Percentiles rank a stretch among this genome's conserved stretches.
Conservation (phyloP, 306 rosid species). For the Bauhinia variegata region DNA sequence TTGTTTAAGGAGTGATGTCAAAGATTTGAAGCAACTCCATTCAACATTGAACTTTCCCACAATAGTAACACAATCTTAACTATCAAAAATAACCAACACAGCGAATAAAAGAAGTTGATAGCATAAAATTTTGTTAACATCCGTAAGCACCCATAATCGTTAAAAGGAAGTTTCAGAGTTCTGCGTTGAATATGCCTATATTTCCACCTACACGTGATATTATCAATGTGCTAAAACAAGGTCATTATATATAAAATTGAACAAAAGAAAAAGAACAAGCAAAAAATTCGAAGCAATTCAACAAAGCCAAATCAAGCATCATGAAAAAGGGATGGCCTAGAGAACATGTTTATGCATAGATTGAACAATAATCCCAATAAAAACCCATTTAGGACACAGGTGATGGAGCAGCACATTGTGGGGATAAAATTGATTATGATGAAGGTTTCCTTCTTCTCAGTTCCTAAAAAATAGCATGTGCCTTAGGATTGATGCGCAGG, state of each 20-base stretch:
- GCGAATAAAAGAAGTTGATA: no score
- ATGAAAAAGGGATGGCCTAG: background rate
- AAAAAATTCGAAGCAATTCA: background rate
- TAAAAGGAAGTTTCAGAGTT: no score
- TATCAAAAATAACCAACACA: no score
- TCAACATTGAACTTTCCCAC: no score
- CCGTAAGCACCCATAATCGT: no score
- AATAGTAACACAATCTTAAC: no score
- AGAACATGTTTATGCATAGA: background rate
- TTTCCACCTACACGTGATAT: no score
- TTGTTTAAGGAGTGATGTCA: no score
- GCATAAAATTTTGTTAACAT: no score
- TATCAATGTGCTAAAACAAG: no score
- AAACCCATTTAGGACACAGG: background rate
- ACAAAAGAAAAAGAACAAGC: background rate
- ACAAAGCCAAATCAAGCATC: background rate
- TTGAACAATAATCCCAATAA: background rate
- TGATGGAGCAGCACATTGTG: background rate
- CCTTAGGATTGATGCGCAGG: constrained; percentile 54
- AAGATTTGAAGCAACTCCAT: no score
- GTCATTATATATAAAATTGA: background rate
- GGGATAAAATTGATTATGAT: background rate
- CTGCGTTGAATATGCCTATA: no score
- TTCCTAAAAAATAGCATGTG: constrained; percentile 52
- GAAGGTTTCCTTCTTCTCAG: constrained; percentile 27